These are phyloP conservation scores for Hansfordia pulvinata DNA, from an alignment of 2,329 filamentous ascomycete genomes.

Conservation along the genomic window DNA sequence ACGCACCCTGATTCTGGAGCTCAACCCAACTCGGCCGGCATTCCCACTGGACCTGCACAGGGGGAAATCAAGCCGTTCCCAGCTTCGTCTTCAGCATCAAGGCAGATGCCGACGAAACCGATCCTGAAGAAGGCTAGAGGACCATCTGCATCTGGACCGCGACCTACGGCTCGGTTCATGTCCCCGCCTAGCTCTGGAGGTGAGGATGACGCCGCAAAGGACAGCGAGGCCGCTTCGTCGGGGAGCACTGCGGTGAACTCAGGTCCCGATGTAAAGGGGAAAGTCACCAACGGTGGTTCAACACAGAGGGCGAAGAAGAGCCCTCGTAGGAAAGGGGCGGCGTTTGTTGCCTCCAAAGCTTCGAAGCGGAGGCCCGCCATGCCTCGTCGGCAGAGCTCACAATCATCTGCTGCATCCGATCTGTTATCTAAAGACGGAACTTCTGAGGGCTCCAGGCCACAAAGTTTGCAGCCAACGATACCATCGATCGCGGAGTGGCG, in stretches of 20 bases:
- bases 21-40: not conserved
- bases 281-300: conserved; percentile 8
- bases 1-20: not conserved
- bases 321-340: conserved; percentile 20
- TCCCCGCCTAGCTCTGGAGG: conserved; percentile 36
- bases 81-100: conserved; percentile 4
- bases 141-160: conserved; percentile 36
- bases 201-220: conserved; percentile 19
- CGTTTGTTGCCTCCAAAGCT: conserved; percentile 28
- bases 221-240: conserved; percentile 23
- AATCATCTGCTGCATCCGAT: conserved; percentile 22
- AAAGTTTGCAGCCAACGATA: too few species aligned
- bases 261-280: conserved; percentile 11
- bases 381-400: conserved; percentile 32
- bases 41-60: not conserved
- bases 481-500: conserved; percentile 1
- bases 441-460: conserved; percentile 10
- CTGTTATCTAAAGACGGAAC: conserved; percentile 8
- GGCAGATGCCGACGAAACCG: conserved; percentile 34
- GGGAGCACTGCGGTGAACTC: conserved; percentile 21
- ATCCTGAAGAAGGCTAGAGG: conserved; percentile 47
- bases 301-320: conserved; percentile 12
- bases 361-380: conserved; percentile 32
- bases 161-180: conserved; percentile 47
- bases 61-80: not conserved